phyloP scores from a whole-genome alignment of 768 basidiomycete species.

The Dioszegia hungarica region DNA sequence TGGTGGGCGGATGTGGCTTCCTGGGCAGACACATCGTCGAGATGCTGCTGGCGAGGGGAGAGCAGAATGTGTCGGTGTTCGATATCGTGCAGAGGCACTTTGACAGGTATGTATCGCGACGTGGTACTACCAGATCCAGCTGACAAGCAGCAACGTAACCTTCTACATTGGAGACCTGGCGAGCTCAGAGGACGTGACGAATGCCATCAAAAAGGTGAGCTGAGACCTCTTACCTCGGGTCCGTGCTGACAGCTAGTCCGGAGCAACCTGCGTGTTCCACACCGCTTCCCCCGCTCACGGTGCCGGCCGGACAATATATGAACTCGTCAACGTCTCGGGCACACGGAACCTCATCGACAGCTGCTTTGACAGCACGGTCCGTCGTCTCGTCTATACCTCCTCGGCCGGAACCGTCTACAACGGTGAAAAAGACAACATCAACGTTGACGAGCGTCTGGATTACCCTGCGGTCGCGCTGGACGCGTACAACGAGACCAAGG shows the following conservation, averaged over 20 bases:
- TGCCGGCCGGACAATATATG: slow-evolving; percentile 67
- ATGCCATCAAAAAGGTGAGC: slow-evolving; percentile 69
- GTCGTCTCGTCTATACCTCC: slow-evolving; percentile 88
- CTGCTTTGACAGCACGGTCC: slow-evolving; percentile 63
- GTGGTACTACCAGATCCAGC: neutral
- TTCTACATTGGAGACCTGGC: slow-evolving; percentile 90
- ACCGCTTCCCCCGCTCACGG: slow-evolving; percentile 81
- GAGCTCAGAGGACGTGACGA: slow-evolving; percentile 64
- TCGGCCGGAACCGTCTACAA: slow-evolving; percentile 88
- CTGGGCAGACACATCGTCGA: slow-evolving; percentile 80
- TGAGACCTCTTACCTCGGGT: neutral
- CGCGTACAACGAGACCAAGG: slow-evolving; percentile 92
- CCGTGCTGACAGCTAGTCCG: slow-evolving; percentile 59
- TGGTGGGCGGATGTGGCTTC: slow-evolving; percentile 75
- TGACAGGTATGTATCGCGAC: slow-evolving; percentile 46
- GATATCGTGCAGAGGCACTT: slow-evolving; percentile 89
- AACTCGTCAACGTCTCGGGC: slow-evolving; percentile 75
- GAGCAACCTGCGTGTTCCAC: slow-evolving; percentile 87
- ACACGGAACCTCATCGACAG: slow-evolving; percentile 79
- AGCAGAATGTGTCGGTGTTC: slow-evolving; percentile 70
- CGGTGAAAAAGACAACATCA: slow-evolving; percentile 65
- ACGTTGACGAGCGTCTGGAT: slow-evolving; percentile 80
- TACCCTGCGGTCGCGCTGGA: slow-evolving; percentile 72
- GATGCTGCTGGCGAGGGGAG: slow-evolving; percentile 69
- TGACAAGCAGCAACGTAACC: slow-evolving; percentile 48